A percentile compares a stretch with the other conserved stretches of the same genome.
Conservation (phyloP, 2,329 filamentous ascomycete genomes). For the Dryadomyces quercivorus region DNA sequence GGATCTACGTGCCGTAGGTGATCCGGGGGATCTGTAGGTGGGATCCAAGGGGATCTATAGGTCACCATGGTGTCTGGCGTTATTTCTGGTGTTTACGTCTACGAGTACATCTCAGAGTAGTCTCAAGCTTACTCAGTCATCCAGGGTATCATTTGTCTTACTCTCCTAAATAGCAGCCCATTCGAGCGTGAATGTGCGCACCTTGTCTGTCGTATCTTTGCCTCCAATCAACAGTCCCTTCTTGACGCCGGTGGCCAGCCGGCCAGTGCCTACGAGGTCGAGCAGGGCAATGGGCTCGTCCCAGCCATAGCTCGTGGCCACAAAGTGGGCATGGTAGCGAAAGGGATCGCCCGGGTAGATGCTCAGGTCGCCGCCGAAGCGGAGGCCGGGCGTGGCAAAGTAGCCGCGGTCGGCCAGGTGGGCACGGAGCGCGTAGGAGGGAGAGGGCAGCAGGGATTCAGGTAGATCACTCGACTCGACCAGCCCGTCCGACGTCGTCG, state of each 20-base stretch:
- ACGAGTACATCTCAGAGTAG: too few species aligned
- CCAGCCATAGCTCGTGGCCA: conserved; percentile 77
- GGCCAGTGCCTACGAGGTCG: conserved; percentile 73
- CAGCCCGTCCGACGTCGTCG: conserved; percentile 24
- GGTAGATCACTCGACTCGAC: conserved; percentile 8
- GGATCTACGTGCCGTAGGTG: conserved; percentile 71
- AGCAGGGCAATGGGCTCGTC: conserved; percentile 75
- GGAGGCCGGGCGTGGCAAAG: conserved; percentile 81
- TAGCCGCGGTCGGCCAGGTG: conserved; percentile 70
- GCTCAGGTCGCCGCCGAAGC: conserved; percentile 89
- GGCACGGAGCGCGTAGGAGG: conserved; percentile 63
- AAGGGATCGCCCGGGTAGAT: conserved; percentile 93
- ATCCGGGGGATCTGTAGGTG: not conserved
- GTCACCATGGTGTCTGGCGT: too few species aligned
- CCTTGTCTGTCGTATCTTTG: conserved; percentile 9
- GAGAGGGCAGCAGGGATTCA: conserved; percentile 10
- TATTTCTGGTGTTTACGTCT: too few species aligned
- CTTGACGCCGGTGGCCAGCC: conserved; percentile 88
- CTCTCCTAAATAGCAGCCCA: conserved; percentile 72
- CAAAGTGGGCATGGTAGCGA: conserved; percentile 89
- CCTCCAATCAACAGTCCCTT: conserved; percentile 87
- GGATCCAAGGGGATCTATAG: too few species aligned
- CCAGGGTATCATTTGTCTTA: not conserved
- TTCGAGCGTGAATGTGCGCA: conserved; percentile 75
- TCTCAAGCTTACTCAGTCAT: too few species aligned